Conservation (phyloP, 352 stramenopile genomes). For the Pythium guiyangense region DNA sequence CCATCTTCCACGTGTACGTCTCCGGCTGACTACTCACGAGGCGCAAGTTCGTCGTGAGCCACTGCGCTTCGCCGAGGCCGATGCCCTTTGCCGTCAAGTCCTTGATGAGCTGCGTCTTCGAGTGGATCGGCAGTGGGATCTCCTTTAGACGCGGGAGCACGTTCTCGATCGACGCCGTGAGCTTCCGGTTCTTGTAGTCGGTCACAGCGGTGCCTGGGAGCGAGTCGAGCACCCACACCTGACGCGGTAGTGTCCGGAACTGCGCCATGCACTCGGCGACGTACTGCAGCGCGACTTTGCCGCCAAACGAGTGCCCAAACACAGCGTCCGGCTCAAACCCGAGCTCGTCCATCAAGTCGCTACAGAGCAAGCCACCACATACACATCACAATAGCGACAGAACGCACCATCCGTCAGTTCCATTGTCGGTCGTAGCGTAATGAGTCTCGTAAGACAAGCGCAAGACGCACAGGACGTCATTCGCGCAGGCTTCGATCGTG, state of each 20-base stretch:
- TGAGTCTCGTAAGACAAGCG: not conserved
- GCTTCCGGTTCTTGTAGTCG: conserved; percentile 56
- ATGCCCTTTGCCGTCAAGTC: conserved; percentile 58
- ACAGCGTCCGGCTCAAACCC: conserved; percentile 54
- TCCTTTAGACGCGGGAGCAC: conserved; percentile 69
- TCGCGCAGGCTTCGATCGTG: conserved; percentile 54
- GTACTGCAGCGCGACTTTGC: conserved; percentile 75
- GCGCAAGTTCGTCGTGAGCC: conserved; percentile 79
- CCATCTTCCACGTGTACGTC: conserved; percentile 80
- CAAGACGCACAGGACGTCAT: conserved; percentile 56
- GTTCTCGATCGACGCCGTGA: conserved; percentile 68
- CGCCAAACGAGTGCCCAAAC: conserved; percentile 74
- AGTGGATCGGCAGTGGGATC: conserved; percentile 66
- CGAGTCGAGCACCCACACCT: conserved; percentile 73
- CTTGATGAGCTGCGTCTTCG: conserved; percentile 60
- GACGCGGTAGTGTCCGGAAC: conserved; percentile 29
- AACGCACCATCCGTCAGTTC: too few species aligned
- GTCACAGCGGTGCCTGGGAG: conserved; percentile 57
- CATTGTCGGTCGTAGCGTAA: not conserved
- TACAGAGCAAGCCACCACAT: conserved; percentile 5
- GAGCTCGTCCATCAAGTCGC: conserved; percentile 41
- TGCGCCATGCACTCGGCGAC: conserved; percentile 47
- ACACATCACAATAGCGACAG: too few species aligned
- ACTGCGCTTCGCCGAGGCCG: conserved; percentile 62
- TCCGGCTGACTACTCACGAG: conserved; percentile 43